Evolutionary conservation across 2,329 filamentous ascomycete genomes (phyloP).

Genomic region (Arthrocladium fulminans): DNA sequence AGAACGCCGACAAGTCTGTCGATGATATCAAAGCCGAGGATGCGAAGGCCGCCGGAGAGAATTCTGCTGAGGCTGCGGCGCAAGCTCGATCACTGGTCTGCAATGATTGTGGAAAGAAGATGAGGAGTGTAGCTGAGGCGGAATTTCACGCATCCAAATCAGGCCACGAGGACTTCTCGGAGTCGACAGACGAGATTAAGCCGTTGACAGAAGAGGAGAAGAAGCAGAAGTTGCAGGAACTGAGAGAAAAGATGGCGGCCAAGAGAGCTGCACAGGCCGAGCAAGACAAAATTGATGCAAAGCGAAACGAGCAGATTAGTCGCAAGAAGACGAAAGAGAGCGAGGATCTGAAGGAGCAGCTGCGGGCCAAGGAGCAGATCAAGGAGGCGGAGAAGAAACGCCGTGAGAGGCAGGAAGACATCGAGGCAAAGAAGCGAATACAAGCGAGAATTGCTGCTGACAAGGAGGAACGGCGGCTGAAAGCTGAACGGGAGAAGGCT

Average conservation of each 20-base stretch:
- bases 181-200: constrained; percentile 86
- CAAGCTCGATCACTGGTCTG: constrained; percentile 75
- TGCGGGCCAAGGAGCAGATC: constrained; percentile 78
- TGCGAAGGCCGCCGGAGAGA: constrained; percentile 48
- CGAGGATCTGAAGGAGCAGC: constrained; percentile 82
- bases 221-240: constrained; percentile 64
- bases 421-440: constrained; percentile 78
- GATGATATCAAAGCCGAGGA: constrained; percentile 65
- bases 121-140: constrained; percentile 70
- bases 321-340: constrained; percentile 82
- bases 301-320: constrained; percentile 76
- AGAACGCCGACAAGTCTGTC: constrained; percentile 77
- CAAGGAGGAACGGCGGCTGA: constrained; percentile 77
- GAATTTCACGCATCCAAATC: constrained; percentile 88
- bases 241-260: constrained; percentile 60
- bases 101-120: constrained; percentile 90
- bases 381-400: constrained; percentile 83
- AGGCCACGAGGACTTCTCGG: constrained; percentile 81
- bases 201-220: constrained; percentile 90
- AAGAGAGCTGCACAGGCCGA: constrained; percentile 62
- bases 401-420: constrained; percentile 76
- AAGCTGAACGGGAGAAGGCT: constrained; percentile 78
- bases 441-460: constrained; percentile 91
- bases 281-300: constrained; percentile 70
- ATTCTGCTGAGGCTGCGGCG: constrained; percentile 57